phyloP scores from a whole-genome alignment of 148 eudicot genomes.

The Dianthus caryophyllus region DNA sequence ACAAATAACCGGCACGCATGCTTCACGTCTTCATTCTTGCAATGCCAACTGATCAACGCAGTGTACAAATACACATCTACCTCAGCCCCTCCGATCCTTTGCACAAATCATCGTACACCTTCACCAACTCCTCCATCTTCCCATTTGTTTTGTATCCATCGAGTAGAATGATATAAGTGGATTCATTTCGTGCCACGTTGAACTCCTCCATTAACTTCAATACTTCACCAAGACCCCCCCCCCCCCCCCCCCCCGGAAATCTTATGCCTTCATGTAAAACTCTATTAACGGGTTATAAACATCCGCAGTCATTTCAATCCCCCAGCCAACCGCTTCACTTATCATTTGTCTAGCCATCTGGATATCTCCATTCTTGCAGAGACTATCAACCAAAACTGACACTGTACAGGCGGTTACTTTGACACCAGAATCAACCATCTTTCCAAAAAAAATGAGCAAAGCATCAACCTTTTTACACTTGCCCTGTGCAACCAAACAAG shows the following conservation, averaged over 20 bases:
- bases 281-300: conserved; percentile 60
- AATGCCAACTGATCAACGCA: conserved; percentile 46
- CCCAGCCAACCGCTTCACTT: conserved; percentile 33
- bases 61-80: conserved; percentile 57
- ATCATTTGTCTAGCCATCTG: conserved; percentile 50
- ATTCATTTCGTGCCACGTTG: conserved; percentile 45
- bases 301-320: conserved; percentile 56
- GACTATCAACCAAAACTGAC: conserved; percentile 53
- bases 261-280: conserved; percentile 45
- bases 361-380: conserved; percentile 60
- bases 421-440: conserved; percentile 61
- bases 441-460: conserved; percentile 40
- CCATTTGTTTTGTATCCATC: conserved; percentile 40
- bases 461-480: conserved; percentile 36
- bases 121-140: conserved; percentile 49
- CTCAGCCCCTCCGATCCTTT: conserved; percentile 37
- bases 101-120: conserved; percentile 51
- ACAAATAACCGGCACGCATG: conserved; percentile 67
- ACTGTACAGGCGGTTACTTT: conserved; percentile 59
- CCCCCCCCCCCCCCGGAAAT: no score
- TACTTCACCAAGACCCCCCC: conserved; percentile 34
- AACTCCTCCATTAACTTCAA: conserved; percentile 51
- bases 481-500: conserved; percentile 61
- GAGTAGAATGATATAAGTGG: conserved; percentile 67
- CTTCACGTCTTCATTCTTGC: conserved; percentile 51